Evolutionary conservation across 1,284 basidiomycete species (phyloP), one percentile per base, ranked within the genome.

Genomic region (Apiotrichum siamense): DNA sequence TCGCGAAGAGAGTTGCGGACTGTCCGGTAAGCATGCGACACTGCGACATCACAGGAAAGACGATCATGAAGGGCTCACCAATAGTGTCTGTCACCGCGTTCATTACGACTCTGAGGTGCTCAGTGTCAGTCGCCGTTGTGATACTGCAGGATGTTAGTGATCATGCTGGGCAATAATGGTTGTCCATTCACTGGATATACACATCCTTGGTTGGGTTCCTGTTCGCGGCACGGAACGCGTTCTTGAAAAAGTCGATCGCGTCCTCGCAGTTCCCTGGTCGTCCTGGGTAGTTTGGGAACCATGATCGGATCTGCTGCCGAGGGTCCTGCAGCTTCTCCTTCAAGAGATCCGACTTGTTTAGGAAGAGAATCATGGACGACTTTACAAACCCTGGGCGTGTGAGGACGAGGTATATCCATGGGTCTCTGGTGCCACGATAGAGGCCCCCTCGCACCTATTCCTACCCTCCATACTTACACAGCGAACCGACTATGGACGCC

Each of bases 81-180:
- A 65, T 62, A 12, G 64, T 64, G 44, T 63, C 62, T 24, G 55
- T 52, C 27, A 63, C 88, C 56, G 89, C 88, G 56, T 86, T 86
- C 91, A 97, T 94, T 33, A 96, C 88, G 26, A 93, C 89, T 64
- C 87, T 79, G 54, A 97, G 76, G 77, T 93, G 80, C n/a, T 81
- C 86, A 1, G 89, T 92, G 76, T 97, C 91, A 39, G 92, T 93
- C 18, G 93, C 93, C 33, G 87, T 94, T 32, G 93, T 96, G 56
- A 86, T 84, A 71, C 88, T 92, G 51, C 3, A 31, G 9, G 47
- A 59, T 49, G 44, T 17, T 17, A 50, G 44, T 4, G 33, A 50
- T 54, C 27, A 51, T 51, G 36, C 51, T 33, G 17, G 57, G 59
- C 12, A 17, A 31, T 31, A 12, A 31, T 4, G 4, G 4, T 31